These are phyloP conservation scores for Penicillium sp. DNA, from an alignment of 2,329 filamentous ascomycete genomes.

Conservation along the genomic window DNA sequence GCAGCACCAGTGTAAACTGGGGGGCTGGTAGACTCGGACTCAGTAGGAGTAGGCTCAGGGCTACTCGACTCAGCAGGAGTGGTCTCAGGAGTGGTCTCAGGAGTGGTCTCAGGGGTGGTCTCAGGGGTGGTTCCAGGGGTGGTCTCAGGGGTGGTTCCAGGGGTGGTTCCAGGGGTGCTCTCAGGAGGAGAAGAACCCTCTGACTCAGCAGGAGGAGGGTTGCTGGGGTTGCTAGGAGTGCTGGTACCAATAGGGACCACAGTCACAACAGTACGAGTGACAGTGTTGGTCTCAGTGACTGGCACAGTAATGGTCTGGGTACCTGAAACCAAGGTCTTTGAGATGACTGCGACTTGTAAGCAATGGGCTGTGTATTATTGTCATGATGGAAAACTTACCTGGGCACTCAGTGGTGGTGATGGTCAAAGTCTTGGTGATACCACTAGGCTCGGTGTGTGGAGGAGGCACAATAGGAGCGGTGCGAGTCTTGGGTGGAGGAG, in stretches of 20 bases:
- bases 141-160: neutral
- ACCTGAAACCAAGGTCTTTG: conserved; percentile 14
- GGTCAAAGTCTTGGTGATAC: conserved; percentile 23
- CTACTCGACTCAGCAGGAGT: neutral
- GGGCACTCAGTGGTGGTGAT: conserved; percentile 32
- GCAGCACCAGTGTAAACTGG: conserved; percentile 33
- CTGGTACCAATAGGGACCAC: conserved; percentile 12
- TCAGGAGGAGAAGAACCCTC: neutral
- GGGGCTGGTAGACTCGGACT: conserved; percentile 4
- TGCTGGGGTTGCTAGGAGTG: neutral
- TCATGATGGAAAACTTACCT: conserved; percentile 21
- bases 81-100: neutral
- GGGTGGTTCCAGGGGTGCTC: neutral
- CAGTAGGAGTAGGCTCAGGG: neutral
- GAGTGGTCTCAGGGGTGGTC: neutral
- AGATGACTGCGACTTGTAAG: conserved; percentile 7
- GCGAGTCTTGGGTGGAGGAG: conserved; percentile 16
- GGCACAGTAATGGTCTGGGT: conserved; percentile 14
- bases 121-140: neutral
- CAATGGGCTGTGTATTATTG: neutral
- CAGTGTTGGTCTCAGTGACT: conserved; percentile 13
- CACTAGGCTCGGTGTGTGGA: conserved; percentile 14
- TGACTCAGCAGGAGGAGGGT: neutral
- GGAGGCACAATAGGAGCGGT: conserved; percentile 21
- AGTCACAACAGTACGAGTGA: conserved; percentile 14